phyloP scores from a whole-genome alignment of 2,329 filamentous ascomycete species.

The Didymella exigua region DNA sequence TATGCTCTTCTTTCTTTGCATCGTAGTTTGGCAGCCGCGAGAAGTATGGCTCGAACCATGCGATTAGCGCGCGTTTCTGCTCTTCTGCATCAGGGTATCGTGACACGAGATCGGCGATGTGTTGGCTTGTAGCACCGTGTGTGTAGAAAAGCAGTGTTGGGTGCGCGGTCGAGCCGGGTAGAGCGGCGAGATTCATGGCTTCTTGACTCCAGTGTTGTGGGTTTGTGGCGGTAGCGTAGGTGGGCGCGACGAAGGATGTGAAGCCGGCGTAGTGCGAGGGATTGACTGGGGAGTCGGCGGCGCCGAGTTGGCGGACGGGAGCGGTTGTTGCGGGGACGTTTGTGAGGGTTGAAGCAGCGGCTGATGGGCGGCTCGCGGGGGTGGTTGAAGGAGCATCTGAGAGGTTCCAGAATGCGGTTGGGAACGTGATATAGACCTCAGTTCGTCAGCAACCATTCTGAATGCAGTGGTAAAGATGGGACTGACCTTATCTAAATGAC shows the following conservation, averaged over 20 bases:
- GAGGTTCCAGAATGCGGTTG: slow-evolving; percentile 73
- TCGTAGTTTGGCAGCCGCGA: slow-evolving; percentile 73
- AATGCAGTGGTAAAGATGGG: slow-evolving; percentile 15
- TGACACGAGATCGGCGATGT: slow-evolving; percentile 37
- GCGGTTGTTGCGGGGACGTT: slow-evolving; percentile 48
- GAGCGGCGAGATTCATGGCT: slow-evolving; percentile 74
- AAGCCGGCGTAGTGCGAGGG: slow-evolving; percentile 64
- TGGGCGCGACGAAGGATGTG: slow-evolving; percentile 75
- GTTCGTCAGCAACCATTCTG: slow-evolving; percentile 22
- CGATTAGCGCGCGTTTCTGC: slow-evolving; percentile 59
- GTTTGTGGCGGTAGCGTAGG: slow-evolving; percentile 68
- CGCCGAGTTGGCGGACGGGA: slow-evolving; percentile 41
- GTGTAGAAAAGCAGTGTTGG: slow-evolving; percentile 87
- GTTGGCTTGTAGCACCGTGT: slow-evolving; percentile 59
- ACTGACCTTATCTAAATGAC: slow-evolving; percentile 70
- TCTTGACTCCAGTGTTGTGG: slow-evolving; percentile 74
- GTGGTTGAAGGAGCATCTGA: background rate
- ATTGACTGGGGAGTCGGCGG: slow-evolving; percentile 34
- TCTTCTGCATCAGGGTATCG: slow-evolving; percentile 49
- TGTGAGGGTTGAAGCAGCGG: slow-evolving; percentile 28
- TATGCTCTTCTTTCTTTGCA: slow-evolving; percentile 60
- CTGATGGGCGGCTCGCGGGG: background rate
- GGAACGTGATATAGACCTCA: slow-evolving; percentile 65
- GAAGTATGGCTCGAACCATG: slow-evolving; percentile 79
- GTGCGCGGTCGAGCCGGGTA: slow-evolving; percentile 64